A percentile compares a stretch with the other conserved stretches of the same genome.
These are phyloP conservation scores for Coemansia sp. DNA, from an alignment of 192 early-diverging fungal genomes.

Conservation along the genomic window DNA sequence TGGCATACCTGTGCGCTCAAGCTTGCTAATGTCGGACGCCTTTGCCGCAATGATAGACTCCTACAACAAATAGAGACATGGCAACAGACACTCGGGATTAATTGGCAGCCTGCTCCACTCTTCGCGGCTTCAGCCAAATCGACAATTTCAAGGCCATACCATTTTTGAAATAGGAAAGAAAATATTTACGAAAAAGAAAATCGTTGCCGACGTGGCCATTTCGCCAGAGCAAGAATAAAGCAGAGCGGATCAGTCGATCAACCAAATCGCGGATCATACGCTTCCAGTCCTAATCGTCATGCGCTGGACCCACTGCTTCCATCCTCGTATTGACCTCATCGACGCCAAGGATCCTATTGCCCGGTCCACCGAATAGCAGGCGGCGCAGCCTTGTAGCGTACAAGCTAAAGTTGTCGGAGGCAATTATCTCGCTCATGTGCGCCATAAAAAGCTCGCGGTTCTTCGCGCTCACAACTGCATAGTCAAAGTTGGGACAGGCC, in stretches of 20 bases:
- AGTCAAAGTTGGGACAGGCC: too few relatives aligned
- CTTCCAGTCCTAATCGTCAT: too few relatives aligned
- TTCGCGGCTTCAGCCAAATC: not conserved
- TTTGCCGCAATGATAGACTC: slow-evolving; percentile 52
- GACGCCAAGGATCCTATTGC: too few relatives aligned
- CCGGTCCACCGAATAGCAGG: too few relatives aligned
- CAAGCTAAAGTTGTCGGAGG: too few relatives aligned
- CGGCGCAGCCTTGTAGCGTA: too few relatives aligned
- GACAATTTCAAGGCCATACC: not conserved
- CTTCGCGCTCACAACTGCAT: too few relatives aligned
- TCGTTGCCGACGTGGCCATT: not conserved
- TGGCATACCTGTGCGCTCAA: slow-evolving; percentile 51
- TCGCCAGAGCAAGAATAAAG: too few relatives aligned
- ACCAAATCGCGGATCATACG: not conserved
- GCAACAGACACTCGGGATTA: not conserved
- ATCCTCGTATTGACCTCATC: too few relatives aligned
- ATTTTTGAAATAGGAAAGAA: not conserved
- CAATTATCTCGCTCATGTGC: too few relatives aligned
- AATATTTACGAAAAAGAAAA: not conserved
- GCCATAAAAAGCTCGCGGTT: too few relatives aligned
- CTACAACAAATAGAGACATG: slow-evolving; percentile 16
- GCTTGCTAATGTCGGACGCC: slow-evolving; percentile 44
- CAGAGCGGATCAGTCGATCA: not conserved
- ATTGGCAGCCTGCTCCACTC: not conserved
- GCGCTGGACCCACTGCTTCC: too few relatives aligned